Conservation (phyloP, 208 protist species). For the Leptomonas seymouri region DNA sequence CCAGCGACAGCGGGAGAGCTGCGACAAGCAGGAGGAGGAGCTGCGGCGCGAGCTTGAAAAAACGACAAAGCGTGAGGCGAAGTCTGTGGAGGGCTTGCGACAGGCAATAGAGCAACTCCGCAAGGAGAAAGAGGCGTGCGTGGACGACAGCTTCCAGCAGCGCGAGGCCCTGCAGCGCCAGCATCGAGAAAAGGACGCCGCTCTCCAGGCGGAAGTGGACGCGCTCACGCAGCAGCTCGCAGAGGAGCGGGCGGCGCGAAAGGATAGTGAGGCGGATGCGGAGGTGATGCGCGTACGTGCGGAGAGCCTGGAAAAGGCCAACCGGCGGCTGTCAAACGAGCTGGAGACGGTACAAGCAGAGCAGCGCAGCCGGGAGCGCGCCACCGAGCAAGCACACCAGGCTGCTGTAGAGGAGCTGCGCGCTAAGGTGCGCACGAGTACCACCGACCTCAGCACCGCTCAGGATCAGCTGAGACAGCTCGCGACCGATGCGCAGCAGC, state of each 20-base stretch:
- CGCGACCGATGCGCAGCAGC: conserved; percentile 49
- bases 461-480: conserved; percentile 74
- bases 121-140: conserved; percentile 56
- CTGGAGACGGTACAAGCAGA: conserved; percentile 61
- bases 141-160: conserved; percentile 47
- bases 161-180: conserved; percentile 58
- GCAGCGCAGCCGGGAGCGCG: conserved; percentile 54
- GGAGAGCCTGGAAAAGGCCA: conserved; percentile 52
- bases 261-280: conserved; percentile 61
- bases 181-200: conserved; percentile 54
- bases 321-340: conserved; percentile 44
- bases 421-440: conserved; percentile 41
- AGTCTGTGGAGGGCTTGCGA: conserved; percentile 49
- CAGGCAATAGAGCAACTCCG: conserved; percentile 58
- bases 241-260: conserved; percentile 58
- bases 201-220: conserved; percentile 60
- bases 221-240: conserved; percentile 43
- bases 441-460: conserved; percentile 49
- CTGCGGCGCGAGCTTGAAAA: conserved; percentile 49
- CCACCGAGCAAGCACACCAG: conserved; percentile 59
- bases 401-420: conserved; percentile 54
- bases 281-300: conserved; percentile 57
- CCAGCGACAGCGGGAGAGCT: conserved; percentile 32
- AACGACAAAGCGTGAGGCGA: conserved; percentile 52
- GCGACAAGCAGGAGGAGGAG: conserved; percentile 43